Percentiles rank a stretch among this genome's conserved stretches.
phyloP scores from a whole-genome alignment of 192 early-diverging fungal species.

The Borealophlyctis nickersoniae region DNA sequence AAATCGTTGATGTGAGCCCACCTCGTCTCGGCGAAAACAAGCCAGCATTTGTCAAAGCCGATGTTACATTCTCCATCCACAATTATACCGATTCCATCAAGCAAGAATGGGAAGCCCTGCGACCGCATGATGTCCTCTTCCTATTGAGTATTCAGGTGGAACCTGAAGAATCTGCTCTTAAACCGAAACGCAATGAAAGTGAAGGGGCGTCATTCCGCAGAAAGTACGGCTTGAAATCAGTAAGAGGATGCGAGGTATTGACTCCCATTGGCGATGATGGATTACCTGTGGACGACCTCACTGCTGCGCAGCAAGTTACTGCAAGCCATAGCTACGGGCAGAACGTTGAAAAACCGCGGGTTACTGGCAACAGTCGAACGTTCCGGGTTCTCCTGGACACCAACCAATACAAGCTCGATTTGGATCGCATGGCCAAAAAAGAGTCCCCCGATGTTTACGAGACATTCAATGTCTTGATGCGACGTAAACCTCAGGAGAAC shows the following conservation, averaged over 20 bases:
- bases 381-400: conserved; percentile 80
- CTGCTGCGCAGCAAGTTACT: conserved; percentile 18
- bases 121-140: conserved; percentile 86
- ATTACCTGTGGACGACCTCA: conserved; percentile 34
- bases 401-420: conserved; percentile 80
- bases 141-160: conserved; percentile 67
- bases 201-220: conserved; percentile 44
- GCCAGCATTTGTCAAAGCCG: conserved; percentile 75
- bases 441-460: conserved; percentile 68
- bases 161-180: conserved; percentile 9
- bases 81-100: conserved; percentile 69
- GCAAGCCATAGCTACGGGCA: no score
- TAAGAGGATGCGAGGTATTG: conserved; percentile 85
- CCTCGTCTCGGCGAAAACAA: conserved; percentile 68
- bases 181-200: conserved; percentile 4
- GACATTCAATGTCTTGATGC: conserved; percentile 85
- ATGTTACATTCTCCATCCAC: conserved; percentile 69
- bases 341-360: conserved; percentile 33
- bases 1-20: conserved; percentile 69
- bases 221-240: conserved; percentile 70
- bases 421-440: conserved; percentile 38
- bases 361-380: conserved; percentile 45
- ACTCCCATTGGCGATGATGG: conserved; percentile 75
- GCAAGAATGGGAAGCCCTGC: conserved; percentile 84
- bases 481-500: conserved; percentile 85